phyloP scores from a whole-genome alignment of 2,329 filamentous ascomycete species.

The Neonectria punicea region DNA sequence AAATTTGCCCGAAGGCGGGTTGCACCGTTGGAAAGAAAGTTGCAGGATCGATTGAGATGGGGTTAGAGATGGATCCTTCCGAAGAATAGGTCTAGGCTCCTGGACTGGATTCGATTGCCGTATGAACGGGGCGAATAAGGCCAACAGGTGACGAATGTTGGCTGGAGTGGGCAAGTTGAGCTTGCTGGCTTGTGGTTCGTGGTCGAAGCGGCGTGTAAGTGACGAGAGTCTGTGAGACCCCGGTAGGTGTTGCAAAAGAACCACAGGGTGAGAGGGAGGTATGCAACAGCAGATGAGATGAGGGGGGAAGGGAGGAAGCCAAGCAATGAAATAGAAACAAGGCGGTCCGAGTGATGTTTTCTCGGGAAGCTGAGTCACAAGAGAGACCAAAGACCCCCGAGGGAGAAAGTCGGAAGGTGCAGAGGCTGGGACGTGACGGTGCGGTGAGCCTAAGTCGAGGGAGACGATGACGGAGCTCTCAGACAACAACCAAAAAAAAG shows the following conservation, averaged over 20 bases:
- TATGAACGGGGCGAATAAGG: not conserved
- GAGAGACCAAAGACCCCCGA: not conserved
- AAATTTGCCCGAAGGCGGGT: constrained; percentile 13
- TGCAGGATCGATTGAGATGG: not conserved
- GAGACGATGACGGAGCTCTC: not conserved
- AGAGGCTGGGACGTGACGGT: constrained; percentile 5
- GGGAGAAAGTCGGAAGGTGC: not conserved
- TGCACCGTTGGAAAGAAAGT: not conserved
- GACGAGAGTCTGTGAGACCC: constrained; percentile 11
- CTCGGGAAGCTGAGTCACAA: constrained; percentile 11
- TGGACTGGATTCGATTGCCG: not conserved
- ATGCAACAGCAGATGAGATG: constrained; percentile 1
- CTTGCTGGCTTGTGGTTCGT: constrained; percentile 2
- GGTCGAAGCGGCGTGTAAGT: constrained; percentile 18
- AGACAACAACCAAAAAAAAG: constrained; percentile 5
- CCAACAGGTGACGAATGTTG: not conserved
- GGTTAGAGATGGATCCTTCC: not conserved
- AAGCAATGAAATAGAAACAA: not conserved
- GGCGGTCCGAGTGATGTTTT: constrained; percentile 1
- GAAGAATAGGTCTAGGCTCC: not conserved
- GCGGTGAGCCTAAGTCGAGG: constrained; percentile 2
- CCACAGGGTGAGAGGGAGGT: not conserved
- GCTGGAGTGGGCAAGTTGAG: not conserved
- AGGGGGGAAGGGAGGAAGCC: not conserved
- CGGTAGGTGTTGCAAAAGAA: not conserved